Evolutionary conservation across 768 basidiomycete species (phyloP), one percentile per base, ranked within the genome.

Genomic region (Pulveroboletus sp.): DNA sequence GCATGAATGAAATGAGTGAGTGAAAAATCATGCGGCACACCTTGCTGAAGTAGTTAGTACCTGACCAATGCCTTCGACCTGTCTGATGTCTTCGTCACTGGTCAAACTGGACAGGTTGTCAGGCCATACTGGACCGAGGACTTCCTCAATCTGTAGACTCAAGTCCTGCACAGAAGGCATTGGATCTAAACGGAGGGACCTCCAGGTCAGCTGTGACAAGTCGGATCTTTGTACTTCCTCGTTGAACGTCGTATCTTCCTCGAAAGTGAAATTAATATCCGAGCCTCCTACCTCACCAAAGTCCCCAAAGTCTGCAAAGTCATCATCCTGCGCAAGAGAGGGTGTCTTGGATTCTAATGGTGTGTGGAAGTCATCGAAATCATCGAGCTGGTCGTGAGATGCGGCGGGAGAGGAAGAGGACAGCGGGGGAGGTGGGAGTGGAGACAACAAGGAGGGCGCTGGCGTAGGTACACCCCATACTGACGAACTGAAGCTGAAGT

Each of bases 291-390:
- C 81, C 55, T 88, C 88, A 58, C 82, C 89, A 66, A 92, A 92
- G 61, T 93, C 92, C 15, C 85, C 89, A 68, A 92, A 92, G 57
- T 92, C 89, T 43, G 83, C 88, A 68, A 90, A 90, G 51, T 90
- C 88, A 57, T 90, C 91, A 40, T 87, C 84, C 13, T 64, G 68
- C 15, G 41, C 64, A 14, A 70, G 39, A 21, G 67, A 68, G 21
- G 68, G 64, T 1, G 72, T 77, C 27, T 74, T 71, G 31, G 79
- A 78, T 55, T 54, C 71, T 62, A 54, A 71, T 65, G 55, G 78
- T 78, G 66, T 76, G 58, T 77, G 76, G 47, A 78, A 74, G 51
- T 72, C 68, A 18, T 69, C 69, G 59, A 83, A 82, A 47, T 82
- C 80, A 49, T 83, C 78, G 57, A 78, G 72, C 33, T 68, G 67